These are phyloP conservation scores for Calonectria fujianensis DNA, from an alignment of 2,329 filamentous ascomycete species.

Conservation along the genomic window DNA sequence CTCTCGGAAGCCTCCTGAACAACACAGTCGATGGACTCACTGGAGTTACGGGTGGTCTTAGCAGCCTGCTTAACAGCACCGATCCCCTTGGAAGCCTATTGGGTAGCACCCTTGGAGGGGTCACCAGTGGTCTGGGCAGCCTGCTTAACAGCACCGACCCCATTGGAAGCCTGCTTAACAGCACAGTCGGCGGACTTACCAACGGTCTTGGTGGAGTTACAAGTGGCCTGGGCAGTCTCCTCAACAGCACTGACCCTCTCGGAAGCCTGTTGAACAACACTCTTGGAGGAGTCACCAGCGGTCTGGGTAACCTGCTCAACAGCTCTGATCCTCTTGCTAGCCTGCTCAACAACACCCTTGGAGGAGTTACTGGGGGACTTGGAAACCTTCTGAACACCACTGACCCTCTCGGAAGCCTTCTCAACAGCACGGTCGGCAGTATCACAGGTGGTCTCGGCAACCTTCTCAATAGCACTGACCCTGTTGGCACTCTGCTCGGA, in stretches of 20 bases:
- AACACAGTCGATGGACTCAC: not conserved
- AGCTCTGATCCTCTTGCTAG: slow-evolving; percentile 1
- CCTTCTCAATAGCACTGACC: not conserved
- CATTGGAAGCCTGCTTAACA: not conserved
- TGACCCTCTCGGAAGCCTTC: not conserved
- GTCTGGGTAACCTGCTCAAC: not conserved
- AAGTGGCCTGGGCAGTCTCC: not conserved
- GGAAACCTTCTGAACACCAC: not conserved
- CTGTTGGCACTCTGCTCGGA: not conserved
- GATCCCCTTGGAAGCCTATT: not conserved
- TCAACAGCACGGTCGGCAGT: not conserved
- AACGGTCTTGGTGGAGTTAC: not conserved
- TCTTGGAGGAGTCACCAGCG: not conserved
- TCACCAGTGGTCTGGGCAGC: not conserved
- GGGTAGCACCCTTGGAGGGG: not conserved
- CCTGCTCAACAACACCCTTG: not conserved
- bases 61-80: not conserved
- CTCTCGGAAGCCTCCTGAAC: not conserved
- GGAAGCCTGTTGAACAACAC: not conserved
- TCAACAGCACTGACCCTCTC: not conserved
- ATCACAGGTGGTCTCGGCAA: not conserved
- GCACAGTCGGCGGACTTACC: not conserved
- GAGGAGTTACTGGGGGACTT: not conserved
- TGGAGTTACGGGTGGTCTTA: not conserved
- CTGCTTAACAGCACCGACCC: not conserved